Evolutionary conservation across 176 grass and related monocot species (phyloP).

Genomic region (Dactylis glomerata): DNA sequence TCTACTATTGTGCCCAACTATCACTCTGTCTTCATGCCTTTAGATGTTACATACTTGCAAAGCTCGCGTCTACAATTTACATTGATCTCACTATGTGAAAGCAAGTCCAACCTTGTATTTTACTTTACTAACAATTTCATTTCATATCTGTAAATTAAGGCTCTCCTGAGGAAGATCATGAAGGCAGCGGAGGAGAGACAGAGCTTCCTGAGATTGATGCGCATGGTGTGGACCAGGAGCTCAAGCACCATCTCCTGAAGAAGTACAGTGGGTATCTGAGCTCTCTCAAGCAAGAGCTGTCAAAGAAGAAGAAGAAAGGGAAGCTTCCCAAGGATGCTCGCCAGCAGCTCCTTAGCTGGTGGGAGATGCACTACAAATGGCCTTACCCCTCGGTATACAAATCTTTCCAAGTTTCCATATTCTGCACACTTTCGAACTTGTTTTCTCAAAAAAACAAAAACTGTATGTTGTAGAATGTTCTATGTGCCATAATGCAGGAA

Average conservation of each 20-base stretch:
- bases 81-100: background rate
- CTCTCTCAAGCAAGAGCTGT: conserved; percentile 94
- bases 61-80: background rate
- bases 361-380: conserved; percentile 99
- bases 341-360: conserved; percentile 88
- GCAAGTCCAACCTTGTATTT: background rate
- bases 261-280: conserved; percentile 99
- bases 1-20: background rate
- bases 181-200: conserved; percentile 77
- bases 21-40: background rate
- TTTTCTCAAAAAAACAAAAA: background rate
- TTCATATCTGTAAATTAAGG: conserved; percentile 50
- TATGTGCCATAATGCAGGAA: background rate
- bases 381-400: conserved; percentile 87
- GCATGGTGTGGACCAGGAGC: conserved; percentile 74
- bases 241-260: conserved; percentile 93
- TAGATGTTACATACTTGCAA: background rate
- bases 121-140: background rate
- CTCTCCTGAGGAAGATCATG: conserved; percentile 94
- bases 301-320: conserved; percentile 99
- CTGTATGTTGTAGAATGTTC: background rate
- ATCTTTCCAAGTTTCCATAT: background rate
- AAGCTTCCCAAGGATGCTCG: conserved; percentile 97
- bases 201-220: conserved; percentile 82
- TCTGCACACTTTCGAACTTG: background rate